Percentiles rank a stretch among this genome's conserved stretches.
Evolutionary conservation across 805 yeast species (phyloP).

Genomic region (Metschnikowia santaceciliae): DNA sequence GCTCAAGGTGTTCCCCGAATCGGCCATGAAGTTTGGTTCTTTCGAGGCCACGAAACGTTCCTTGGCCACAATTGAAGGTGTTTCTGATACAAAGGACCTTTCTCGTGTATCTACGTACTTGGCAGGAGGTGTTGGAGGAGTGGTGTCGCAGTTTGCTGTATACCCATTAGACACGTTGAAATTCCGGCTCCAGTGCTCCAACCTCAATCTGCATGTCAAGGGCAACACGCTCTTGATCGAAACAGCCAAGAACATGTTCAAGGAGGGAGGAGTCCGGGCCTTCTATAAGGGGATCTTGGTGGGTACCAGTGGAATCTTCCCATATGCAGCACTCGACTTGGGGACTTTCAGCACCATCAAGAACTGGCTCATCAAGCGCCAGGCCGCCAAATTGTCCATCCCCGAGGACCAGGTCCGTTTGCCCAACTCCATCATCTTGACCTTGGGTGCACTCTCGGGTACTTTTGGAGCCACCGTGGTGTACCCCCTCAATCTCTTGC

Average conservation of each 20-base stretch:
- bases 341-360: conserved; percentile 91
- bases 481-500: conserved; percentile 83
- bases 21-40: conserved; percentile 95
- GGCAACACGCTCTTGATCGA: conserved; percentile 59
- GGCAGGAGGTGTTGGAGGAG: conserved; percentile 97
- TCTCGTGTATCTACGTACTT: conserved; percentile 77
- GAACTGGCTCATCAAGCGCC: conserved; percentile 62
- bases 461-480: conserved; percentile 94
- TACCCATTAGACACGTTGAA: conserved; percentile 95
- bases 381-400: conserved; percentile 50
- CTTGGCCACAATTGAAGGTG: conserved; percentile 73
- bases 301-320: conserved; percentile 95
- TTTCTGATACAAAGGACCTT: conserved; percentile 61
- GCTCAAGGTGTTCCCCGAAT: conserved; percentile 93
- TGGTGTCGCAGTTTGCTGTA: conserved; percentile 84
- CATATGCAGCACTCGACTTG: conserved; percentile 92
- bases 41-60: conserved; percentile 82
- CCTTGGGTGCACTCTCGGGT: conserved; percentile 94
- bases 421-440: conserved; percentile 75
- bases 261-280: conserved; percentile 69
- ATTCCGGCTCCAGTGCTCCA: conserved; percentile 90
- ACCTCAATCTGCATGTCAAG: conserved; percentile 55
- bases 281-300: conserved; percentile 87
- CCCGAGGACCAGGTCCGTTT: conserved; percentile 58
- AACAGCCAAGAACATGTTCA: conserved; percentile 75